These are phyloP conservation scores for Pascua sp. DNA, from an alignment of 1,284 basidiomycete genomes.

Conservation along the genomic window DNA sequence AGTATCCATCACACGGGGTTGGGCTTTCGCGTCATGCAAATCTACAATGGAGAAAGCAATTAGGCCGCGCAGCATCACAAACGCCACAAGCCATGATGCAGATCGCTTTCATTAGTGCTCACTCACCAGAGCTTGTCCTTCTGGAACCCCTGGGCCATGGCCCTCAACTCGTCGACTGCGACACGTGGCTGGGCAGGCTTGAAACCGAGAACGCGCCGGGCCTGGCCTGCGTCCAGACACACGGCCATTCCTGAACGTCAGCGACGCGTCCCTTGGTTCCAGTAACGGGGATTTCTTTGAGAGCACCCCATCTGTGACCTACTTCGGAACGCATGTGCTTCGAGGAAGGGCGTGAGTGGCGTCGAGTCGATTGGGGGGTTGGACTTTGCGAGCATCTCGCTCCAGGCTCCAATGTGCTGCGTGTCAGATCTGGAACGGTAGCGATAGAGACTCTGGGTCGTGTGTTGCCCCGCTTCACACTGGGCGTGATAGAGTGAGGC, in stretches of 20 bases:
- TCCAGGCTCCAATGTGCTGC: slow-evolving; percentile 75
- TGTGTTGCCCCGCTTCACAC: not conserved
- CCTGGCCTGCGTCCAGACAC: slow-evolving; percentile 44
- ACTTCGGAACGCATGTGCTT: slow-evolving; percentile 58
- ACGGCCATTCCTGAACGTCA: slow-evolving; percentile 55
- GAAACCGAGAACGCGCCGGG: slow-evolving; percentile 60
- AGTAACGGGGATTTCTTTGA: too few species aligned
- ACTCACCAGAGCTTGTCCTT: slow-evolving; percentile 44
- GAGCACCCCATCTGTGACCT: slow-evolving; percentile 8
- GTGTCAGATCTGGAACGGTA: not conserved
- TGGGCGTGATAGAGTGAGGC: too few species aligned
- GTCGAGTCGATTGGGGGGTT: slow-evolving; percentile 71
- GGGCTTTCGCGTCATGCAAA: too few species aligned
- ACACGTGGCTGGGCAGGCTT: slow-evolving; percentile 59
- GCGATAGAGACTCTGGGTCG: too few species aligned
- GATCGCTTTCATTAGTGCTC: not conserved
- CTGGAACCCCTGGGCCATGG: slow-evolving; percentile 44
- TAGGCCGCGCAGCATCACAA: not conserved
- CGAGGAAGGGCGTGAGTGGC: slow-evolving; percentile 76
- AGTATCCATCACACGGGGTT: too few species aligned
- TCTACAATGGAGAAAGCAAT: not conserved
- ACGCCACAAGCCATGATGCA: not conserved
- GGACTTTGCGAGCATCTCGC: slow-evolving; percentile 70
- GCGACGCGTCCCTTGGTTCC: not conserved
- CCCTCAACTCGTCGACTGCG: slow-evolving; percentile 34